Percentiles rank a stretch among this genome's conserved stretches.
These are phyloP conservation scores for Nicotiana tabacum DNA, from an alignment of 257 asterid species.

Conservation along the genomic window DNA sequence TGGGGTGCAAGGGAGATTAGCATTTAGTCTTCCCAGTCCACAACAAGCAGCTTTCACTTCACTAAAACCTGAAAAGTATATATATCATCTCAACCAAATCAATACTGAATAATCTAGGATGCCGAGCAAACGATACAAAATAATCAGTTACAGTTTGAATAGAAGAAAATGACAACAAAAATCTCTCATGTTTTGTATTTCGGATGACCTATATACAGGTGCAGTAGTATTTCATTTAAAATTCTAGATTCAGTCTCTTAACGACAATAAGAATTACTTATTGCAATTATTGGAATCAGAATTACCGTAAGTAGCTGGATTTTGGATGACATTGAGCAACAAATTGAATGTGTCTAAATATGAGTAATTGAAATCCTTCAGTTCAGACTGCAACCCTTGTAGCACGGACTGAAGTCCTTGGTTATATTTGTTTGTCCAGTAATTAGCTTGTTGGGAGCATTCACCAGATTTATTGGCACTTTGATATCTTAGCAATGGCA, in stretches of 20 bases:
- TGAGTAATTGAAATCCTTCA: slow-evolving; percentile 45
- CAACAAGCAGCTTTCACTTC: slow-evolving; percentile 76
- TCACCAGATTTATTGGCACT: slow-evolving; percentile 29
- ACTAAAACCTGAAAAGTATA: slow-evolving; percentile 38
- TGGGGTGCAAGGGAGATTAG: slow-evolving; percentile 63
- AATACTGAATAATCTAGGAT: background rate
- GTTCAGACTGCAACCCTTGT: slow-evolving; percentile 34
- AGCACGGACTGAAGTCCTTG: slow-evolving; percentile 38
- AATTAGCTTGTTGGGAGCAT: slow-evolving; percentile 45
- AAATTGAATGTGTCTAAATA: slow-evolving; percentile 41
- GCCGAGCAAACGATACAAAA: background rate
- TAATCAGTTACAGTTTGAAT: background rate
- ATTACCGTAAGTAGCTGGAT: slow-evolving; percentile 55
- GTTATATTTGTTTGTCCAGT: slow-evolving; percentile 50
- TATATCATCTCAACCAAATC: background rate
- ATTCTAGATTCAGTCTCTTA: no score
- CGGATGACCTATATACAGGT: no score
- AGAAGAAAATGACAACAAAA: background rate
- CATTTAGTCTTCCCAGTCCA: slow-evolving; percentile 67
- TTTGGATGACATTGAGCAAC: slow-evolving; percentile 35
- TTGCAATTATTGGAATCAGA: background rate
- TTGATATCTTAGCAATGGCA: slow-evolving; percentile 42
- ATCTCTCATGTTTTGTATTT: no score
- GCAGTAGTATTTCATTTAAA: no score
- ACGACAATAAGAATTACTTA: background rate